Evolutionary conservation across 345 rosid species (phyloP).

Genomic region (Euphorbia peplus): DNA sequence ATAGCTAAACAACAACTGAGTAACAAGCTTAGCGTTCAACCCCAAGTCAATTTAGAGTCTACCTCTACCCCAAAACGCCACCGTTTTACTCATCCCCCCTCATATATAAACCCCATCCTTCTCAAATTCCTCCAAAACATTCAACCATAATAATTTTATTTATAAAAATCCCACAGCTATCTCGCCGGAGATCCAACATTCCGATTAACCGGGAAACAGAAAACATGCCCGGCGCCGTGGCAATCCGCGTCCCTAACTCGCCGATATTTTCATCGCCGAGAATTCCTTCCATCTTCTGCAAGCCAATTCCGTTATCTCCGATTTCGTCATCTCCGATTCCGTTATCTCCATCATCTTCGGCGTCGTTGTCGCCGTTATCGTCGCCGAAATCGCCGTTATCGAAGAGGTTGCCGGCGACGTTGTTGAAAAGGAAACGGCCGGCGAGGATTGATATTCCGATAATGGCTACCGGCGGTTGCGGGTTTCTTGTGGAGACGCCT

Average conservation of each 20-base stretch:
- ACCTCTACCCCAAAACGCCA: not conserved
- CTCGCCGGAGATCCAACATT: not conserved
- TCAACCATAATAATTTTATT: no score
- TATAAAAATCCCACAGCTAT: not conserved
- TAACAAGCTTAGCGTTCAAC: not conserved
- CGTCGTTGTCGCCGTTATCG: slow-evolving; percentile 4
- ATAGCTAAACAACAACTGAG: not conserved
- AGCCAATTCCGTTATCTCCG: slow-evolving; percentile 17
- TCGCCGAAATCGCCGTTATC: slow-evolving; percentile 11
- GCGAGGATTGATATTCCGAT: slow-evolving; percentile 34
- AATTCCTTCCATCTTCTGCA: slow-evolving; percentile 19
- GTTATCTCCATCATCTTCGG: not conserved
- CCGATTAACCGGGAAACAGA: not conserved
- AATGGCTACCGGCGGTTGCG: not conserved
- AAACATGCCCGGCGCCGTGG: slow-evolving; percentile 30
- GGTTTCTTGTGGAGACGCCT: slow-evolving; percentile 13
- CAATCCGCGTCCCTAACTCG: slow-evolving; percentile 24
- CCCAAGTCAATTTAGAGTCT: slow-evolving; percentile 10
- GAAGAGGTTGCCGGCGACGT: slow-evolving; percentile 5
- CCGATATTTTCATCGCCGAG: slow-evolving; percentile 41
- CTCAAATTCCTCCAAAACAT: no score
- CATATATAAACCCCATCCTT: not conserved
- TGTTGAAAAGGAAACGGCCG: slow-evolving; percentile 44
- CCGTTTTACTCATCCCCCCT: no score
- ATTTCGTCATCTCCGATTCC: not conserved